A percentile compares a stretch with the other conserved stretches of the same genome.
Evolutionary conservation across 495 filamentous ascomycete species (phyloP).

Genomic region (Staphylotrichum longicolle): DNA sequence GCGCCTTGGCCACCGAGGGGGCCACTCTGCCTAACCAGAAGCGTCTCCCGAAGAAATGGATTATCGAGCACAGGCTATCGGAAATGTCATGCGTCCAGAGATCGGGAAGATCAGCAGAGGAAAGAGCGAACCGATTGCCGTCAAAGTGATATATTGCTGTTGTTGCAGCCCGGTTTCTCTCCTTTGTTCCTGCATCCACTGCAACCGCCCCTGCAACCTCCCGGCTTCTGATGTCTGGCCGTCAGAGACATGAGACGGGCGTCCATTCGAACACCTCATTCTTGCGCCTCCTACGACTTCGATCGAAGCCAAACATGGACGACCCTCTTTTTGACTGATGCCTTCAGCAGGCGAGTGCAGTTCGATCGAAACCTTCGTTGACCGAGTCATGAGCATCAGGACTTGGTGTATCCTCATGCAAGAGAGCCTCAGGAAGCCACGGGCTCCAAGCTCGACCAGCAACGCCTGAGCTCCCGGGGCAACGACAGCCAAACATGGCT

Average conservation of each 20-base stretch:
- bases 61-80: constrained; percentile 5
- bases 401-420: no score
- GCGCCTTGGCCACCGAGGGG: constrained; percentile 4
- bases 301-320: no score
- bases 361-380: no score
- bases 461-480: neutral
- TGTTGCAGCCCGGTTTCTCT: neutral
- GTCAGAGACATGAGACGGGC: no score
- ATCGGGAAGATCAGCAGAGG: constrained; percentile 14
- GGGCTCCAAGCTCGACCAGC: neutral
- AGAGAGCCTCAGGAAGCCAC: neutral
- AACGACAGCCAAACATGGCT: neutral
- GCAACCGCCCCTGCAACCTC: neutral
- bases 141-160: constrained; percentile 6
- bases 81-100: constrained; percentile 17
- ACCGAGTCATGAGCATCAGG: no score
- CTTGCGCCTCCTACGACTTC: no score
- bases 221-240: neutral
- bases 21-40: constrained; percentile 12
- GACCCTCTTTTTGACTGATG: no score
- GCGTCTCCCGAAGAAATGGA: constrained; percentile 3
- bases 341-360: no score
- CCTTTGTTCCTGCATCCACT: constrained; percentile 9
- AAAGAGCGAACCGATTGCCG: neutral
- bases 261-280: no score